These are phyloP conservation scores for Fusarium coffeatum DNA, from an alignment of 2,329 filamentous ascomycete genomes.

Conservation along the genomic window DNA sequence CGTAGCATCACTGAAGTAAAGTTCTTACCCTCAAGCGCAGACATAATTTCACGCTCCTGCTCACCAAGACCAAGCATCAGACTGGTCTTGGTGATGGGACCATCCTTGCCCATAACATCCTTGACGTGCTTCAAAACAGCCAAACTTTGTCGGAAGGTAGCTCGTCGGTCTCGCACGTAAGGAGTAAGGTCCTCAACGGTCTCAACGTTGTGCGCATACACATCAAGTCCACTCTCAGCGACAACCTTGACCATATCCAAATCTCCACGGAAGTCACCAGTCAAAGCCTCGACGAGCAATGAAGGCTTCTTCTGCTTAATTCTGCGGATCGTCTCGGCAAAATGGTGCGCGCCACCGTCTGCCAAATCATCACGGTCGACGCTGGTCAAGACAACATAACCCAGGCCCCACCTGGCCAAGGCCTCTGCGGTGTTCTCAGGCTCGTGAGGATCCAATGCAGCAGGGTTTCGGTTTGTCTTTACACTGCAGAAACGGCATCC, in stretches of 20 bases:
- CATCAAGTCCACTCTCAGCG: conserved; percentile 88
- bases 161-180: conserved; percentile 87
- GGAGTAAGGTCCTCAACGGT: conserved; percentile 92
- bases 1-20: background rate
- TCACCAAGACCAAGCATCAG: conserved; percentile 97
- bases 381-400: conserved; percentile 93
- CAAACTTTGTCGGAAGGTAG: conserved; percentile 88
- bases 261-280: conserved; percentile 88
- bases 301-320: conserved; percentile 87
- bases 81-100: conserved; percentile 97
- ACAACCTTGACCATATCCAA: conserved; percentile 88
- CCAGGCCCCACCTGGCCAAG: conserved; percentile 89
- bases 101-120: conserved; percentile 71
- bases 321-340: conserved; percentile 91
- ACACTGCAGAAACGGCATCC: conserved; percentile 98
- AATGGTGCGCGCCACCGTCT: conserved; percentile 90
- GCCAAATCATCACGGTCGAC: conserved; percentile 93
- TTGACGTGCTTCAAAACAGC: conserved; percentile 85
- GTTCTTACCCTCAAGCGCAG: conserved; percentile 74
- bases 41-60: conserved; percentile 85
- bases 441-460: conserved; percentile 92
- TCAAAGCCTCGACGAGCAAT: conserved; percentile 84
- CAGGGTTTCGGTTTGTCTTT: conserved; percentile 81
- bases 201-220: conserved; percentile 97
- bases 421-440: conserved; percentile 97